These are phyloP conservation scores for Eurotiales sp. DNA, from an alignment of 2,329 filamentous ascomycete genomes.

Conservation along the genomic window DNA sequence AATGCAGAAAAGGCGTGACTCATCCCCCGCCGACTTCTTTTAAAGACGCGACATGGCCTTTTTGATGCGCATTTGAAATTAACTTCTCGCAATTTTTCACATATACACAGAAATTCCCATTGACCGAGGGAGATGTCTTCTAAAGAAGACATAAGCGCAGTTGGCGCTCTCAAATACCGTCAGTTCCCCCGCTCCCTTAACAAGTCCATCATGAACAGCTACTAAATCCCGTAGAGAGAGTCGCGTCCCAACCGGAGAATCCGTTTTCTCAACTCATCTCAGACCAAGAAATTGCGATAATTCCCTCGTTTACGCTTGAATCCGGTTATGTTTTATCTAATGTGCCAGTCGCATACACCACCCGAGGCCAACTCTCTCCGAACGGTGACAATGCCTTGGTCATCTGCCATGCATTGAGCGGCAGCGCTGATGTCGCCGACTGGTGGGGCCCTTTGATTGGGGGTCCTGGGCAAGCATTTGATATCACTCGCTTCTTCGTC, in stretches of 20 bases:
- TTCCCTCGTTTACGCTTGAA: slow-evolving; percentile 88
- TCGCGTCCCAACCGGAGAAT: slow-evolving; percentile 74
- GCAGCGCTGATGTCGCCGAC: slow-evolving; percentile 53
- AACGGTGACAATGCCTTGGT: slow-evolving; percentile 60
- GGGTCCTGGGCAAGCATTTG: slow-evolving; percentile 51
- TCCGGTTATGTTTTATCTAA: slow-evolving; percentile 81
- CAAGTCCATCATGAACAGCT: slow-evolving; percentile 29
- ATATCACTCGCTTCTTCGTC: slow-evolving; percentile 52
- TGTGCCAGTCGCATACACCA: slow-evolving; percentile 64
- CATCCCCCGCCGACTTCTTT: slow-evolving; percentile 2
- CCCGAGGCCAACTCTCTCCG: slow-evolving; percentile 55
- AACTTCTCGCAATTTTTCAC: no score
- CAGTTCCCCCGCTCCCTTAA: slow-evolving; percentile 3
- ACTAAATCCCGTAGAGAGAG: slow-evolving; percentile 56
- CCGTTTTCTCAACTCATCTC: slow-evolving; percentile 82
- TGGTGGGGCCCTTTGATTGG: slow-evolving; percentile 57
- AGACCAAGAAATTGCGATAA: slow-evolving; percentile 79
- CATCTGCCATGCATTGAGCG: slow-evolving; percentile 55
- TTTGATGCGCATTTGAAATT: no score
- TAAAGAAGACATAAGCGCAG: not conserved
- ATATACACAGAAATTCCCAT: no score
- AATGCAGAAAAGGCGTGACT: not conserved
- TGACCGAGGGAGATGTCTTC: slow-evolving; percentile 3
- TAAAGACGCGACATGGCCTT: no score
- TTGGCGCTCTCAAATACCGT: slow-evolving; percentile 11